Evolutionary conservation across 202 grass and related monocot species (phyloP).

Genomic region (Dendrocalamus latiflorus): DNA sequence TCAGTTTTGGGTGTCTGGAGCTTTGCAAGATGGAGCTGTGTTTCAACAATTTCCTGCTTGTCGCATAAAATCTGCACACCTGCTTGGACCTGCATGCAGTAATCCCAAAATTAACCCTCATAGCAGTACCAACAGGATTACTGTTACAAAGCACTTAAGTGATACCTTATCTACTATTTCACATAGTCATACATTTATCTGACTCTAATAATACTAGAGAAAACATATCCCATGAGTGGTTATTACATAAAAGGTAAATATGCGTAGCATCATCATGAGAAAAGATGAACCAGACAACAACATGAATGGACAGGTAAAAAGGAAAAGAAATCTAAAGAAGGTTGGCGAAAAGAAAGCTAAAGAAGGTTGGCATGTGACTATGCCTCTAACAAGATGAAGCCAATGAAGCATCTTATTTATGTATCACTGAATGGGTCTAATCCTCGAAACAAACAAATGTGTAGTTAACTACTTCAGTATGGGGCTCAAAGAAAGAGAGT

Average conservation of each 20-base stretch:
- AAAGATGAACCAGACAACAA: not conserved
- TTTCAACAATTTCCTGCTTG: slow-evolving; percentile 83
- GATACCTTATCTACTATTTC: not conserved
- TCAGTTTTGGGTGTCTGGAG: slow-evolving; percentile 48
- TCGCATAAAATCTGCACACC: slow-evolving; percentile 78
- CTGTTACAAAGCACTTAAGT: not conserved
- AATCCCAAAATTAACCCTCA: not conserved
- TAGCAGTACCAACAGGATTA: not conserved
- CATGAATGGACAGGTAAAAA: not conserved
- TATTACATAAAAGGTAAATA: not conserved
- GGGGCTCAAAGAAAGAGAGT: not conserved
- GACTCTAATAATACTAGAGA: not conserved
- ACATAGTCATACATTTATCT: not conserved
- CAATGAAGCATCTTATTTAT: not conserved
- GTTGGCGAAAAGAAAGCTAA: too few species aligned
- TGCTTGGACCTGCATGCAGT: slow-evolving; percentile 57
- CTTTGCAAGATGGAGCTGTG: slow-evolving; percentile 66
- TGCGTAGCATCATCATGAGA: not conserved
- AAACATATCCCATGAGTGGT: not conserved
- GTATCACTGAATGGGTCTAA: not conserved
- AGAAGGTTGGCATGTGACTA: not conserved
- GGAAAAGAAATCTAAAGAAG: too few species aligned
- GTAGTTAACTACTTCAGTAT: not conserved
- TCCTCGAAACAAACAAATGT: not conserved
- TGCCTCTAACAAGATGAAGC: not conserved